Evolutionary conservation across 768 basidiomycete species (phyloP), one percentile per base, ranked within the genome.

Genomic region (Mycena maculata): DNA sequence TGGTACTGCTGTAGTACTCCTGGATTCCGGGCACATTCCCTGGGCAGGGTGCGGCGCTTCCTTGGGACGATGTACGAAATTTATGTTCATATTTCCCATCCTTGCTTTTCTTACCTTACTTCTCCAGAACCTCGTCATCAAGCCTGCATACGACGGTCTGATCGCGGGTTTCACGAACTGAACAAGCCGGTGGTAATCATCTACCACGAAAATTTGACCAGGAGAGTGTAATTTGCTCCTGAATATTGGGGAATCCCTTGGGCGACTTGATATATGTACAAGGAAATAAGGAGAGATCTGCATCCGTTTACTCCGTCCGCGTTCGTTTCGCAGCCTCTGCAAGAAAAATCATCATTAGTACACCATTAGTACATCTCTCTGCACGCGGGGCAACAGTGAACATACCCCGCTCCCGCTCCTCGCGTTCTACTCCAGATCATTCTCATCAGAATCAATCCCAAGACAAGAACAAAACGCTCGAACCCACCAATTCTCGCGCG

Each of bases 131-230:
- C 65, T 84, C 22, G 71, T 76, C 47, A 76, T 73, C 58, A 85
- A 86, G 68, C 84, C 85, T 12, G 84, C 84, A 1, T 85, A 81
- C 63, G 78, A 81, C 68, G 84, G 84, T 18, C 84, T 86, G 67
- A 76, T 82, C 15, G 79, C 76, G 31, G 81, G 78, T 9, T 79
- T 79, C 23, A 57, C 63, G 13, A 42, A 28, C 13, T 64, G 30
- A 64, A n/a, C n/a, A n/a, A n/a, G n/a, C n/a, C n/a, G n/a, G n/a
- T n/a, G n/a, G n/a, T n/a, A n/a, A n/a, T n/a, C n/a, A n/a, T n/a
- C n/a, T n/a, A n/a, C n/a, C n/a, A n/a, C n/a, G n/a, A n/a, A n/a
- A n/a, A n/a, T n/a, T n/a, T n/a, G n/a, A n/a, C n/a, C n/a, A n/a
- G n/a, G n/a, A n/a, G n/a, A n/a, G n/a, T n/a, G n/a, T n/a, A n/a